Base-by-base conservation (phyloP, 176 grass and related monocot genomes). In the Raddia guianensis region DNA sequence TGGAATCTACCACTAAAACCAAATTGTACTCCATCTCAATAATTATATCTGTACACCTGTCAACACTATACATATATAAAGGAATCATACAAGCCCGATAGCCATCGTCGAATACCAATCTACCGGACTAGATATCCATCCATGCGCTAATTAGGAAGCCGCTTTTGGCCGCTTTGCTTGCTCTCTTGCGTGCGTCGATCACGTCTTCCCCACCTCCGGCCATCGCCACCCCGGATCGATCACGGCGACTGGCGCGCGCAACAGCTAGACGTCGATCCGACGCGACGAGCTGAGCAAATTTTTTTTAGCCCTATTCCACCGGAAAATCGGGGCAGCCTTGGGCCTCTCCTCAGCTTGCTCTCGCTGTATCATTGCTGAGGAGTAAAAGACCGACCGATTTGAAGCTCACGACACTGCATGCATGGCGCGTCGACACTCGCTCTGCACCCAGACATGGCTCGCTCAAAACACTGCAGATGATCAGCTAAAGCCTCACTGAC, bases 321-420 rank as follows among this genome's bases (percentile, higher is more conserved):
- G 51, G 20, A 49, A 68, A 55, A 57, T 83, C 12, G 21, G 35
- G 57, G 20, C 44, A 12, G 2, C 45, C 45, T 33, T 35, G 53
- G 37, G 37, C n/a, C 9, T 34, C 8, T 7, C 11, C 9, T 8
- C 0, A 1, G 5, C 14, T 63, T 3, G 5, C 12, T 18, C 21
- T 68, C 16, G 53, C 14, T 81, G 10, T 49, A 87, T 87, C 45
- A 87, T 81, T 67, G 32, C 73, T 82, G 79, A 45, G 37, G 57
- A 82, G 79, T 64, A 65, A 82, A 82, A 87, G 85, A 70, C 85
- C 65, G 65, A 77, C 72, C 56, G 82, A 89, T 44, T 89, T 81
- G 82, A 89, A 71, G 82, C 6, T 18, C 42, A 76, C 47, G 76
- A 84, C 87, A 89, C 11, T 69, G 82, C 87, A 69, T 69, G 82